Conservation (phyloP, 139 green algal species). For the Haematococcus sp. region DNA sequence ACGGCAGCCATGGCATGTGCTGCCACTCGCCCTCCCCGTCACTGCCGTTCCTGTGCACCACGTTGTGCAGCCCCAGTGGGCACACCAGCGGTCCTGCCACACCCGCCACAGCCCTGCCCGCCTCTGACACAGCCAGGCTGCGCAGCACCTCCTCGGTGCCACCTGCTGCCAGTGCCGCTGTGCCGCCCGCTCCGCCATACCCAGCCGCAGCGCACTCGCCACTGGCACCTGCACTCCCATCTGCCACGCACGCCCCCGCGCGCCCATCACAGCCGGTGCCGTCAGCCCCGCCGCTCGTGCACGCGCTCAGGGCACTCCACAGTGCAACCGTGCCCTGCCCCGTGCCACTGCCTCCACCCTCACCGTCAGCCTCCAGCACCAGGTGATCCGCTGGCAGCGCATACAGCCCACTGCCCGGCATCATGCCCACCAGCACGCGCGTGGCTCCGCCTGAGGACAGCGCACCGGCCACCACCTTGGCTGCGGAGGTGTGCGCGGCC, state of each 20-base stretch:
- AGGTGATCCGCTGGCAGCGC: conserved; percentile 58
- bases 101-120: neutral
- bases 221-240: no score
- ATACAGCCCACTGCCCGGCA: conserved; percentile 48
- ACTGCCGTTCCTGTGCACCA: neutral
- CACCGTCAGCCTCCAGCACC: conserved; percentile 19
- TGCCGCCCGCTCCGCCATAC: no score
- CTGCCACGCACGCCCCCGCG: no score
- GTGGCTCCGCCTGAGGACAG: conserved; percentile 8
- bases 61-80: conserved; percentile 10
- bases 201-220: no score
- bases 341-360: no score
- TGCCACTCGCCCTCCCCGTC: no score
- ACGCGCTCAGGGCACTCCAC: no score
- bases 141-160: neutral
- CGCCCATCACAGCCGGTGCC: no score
- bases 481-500: neutral
- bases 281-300: no score
- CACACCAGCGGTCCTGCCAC: conserved; percentile 23
- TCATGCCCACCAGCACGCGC: conserved; percentile 47
- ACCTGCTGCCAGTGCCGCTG: neutral
- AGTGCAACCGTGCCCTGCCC: no score
- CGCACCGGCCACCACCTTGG: conserved; percentile 16
- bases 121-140: neutral
- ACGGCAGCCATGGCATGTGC: no score